Percentiles rank a stretch among this genome's conserved stretches.
Evolutionary conservation across 2,329 filamentous ascomycete genomes (phyloP).

Genomic region (Emmonsiellopsis sp.): DNA sequence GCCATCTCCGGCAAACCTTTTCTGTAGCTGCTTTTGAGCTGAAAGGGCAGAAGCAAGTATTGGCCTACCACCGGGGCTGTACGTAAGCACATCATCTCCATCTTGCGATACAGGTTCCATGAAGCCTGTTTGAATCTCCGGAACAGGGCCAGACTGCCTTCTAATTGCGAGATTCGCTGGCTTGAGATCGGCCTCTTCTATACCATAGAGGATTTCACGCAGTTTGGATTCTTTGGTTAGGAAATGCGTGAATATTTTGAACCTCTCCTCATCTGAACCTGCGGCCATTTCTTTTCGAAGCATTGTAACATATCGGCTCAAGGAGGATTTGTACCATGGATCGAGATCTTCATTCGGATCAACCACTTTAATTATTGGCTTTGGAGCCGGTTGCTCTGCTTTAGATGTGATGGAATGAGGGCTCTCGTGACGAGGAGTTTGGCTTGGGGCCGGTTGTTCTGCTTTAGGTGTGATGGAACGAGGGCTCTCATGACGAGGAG

Average conservation of each 20-base stretch:
- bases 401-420: slow-evolving; percentile 1
- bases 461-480: slow-evolving; percentile 3
- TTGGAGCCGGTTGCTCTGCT: slow-evolving; percentile 3
- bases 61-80: slow-evolving; percentile 48
- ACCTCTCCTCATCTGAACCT: slow-evolving; percentile 42
- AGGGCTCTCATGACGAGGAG: slow-evolving; percentile 3
- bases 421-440: slow-evolving; percentile 3
- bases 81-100: slow-evolving; percentile 27
- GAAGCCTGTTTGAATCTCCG: slow-evolving; percentile 1
- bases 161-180: slow-evolving; percentile 8
- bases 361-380: slow-evolving; percentile 19
- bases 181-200: slow-evolving; percentile 32
- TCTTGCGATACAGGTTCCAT: slow-evolving; percentile 1
- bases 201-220: slow-evolving; percentile 40
- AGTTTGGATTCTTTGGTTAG: slow-evolving; percentile 39
- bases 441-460: not conserved
- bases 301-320: slow-evolving; percentile 48
- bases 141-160: slow-evolving; percentile 2
- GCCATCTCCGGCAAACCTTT: slow-evolving; percentile 6
- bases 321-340: slow-evolving; percentile 48
- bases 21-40: slow-evolving; percentile 7
- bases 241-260: slow-evolving; percentile 45
- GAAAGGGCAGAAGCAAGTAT: slow-evolving; percentile 24
- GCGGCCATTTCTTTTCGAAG: slow-evolving; percentile 43
- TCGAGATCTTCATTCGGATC: slow-evolving; percentile 47